Evolutionary conservation across 164 flowering plant genomes (phyloP).

Genomic region (Kalanchoe fedtschenkoi): DNA sequence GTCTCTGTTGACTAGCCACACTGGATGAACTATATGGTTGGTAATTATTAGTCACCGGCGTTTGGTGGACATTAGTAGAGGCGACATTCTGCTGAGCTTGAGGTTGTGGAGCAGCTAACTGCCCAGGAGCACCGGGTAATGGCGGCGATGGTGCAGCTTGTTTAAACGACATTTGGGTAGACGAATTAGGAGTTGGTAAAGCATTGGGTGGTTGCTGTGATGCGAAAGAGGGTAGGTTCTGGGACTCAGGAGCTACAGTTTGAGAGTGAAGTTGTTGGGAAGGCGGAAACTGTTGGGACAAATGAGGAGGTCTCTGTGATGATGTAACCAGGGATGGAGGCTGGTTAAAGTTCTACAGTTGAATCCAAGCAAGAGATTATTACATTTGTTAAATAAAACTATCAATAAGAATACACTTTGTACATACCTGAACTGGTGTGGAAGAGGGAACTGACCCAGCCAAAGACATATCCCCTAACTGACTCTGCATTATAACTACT

Average conservation of each 20-base stretch:
- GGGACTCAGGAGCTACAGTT: conserved; percentile 29
- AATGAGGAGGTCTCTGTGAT: conserved; percentile 44
- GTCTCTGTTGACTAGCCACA: conserved; percentile 27
- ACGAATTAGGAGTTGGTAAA: conserved; percentile 26
- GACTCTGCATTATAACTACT: conserved; percentile 27
- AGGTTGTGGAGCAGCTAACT: conserved; percentile 41
- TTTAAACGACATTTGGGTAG: conserved; percentile 30
- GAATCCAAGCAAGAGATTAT: background rate
- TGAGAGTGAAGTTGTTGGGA: conserved; percentile 43
- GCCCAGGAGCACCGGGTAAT: conserved; percentile 32
- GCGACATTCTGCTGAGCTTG: conserved; percentile 37
- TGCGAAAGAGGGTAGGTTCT: conserved; percentile 30
- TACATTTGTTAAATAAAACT: background rate
- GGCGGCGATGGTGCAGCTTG: conserved; percentile 40
- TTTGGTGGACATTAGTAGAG: conserved; percentile 29
- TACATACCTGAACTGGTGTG: conserved; percentile 35
- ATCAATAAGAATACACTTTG: background rate
- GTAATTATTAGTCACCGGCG: conserved; percentile 19
- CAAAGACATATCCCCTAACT: conserved; percentile 30
- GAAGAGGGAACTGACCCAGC: conserved; percentile 29
- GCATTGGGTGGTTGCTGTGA: conserved; percentile 26
- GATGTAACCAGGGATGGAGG: conserved; percentile 34
- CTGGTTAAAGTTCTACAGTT: conserved; percentile 32
- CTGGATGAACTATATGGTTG: conserved; percentile 26
- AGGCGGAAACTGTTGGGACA: conserved; percentile 50